phyloP scores from a whole-genome alignment of 768 basidiomycete genomes.

The Trametes cingulata region DNA sequence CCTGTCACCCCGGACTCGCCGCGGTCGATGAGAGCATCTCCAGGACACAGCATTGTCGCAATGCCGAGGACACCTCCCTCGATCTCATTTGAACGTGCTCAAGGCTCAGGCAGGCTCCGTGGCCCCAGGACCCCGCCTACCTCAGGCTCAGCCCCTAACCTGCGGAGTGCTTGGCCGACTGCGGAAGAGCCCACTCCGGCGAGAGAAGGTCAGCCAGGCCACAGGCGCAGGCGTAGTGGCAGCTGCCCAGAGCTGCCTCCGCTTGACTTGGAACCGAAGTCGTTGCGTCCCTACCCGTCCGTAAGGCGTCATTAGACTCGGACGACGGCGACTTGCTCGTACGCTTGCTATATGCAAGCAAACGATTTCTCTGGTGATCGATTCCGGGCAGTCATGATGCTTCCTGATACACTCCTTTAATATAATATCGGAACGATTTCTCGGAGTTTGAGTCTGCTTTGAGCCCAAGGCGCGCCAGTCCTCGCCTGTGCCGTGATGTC shows the following conservation, averaged over 20 bases:
- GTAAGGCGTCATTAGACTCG: background rate
- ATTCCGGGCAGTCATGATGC: background rate
- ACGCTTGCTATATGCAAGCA: background rate
- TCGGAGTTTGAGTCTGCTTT: too few relatives aligned
- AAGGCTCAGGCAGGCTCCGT: slow-evolving; percentile 16
- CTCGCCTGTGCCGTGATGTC: too few relatives aligned
- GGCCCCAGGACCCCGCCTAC: slow-evolving; percentile 14
- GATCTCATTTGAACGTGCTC: background rate
- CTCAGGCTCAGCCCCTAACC: slow-evolving; percentile 9
- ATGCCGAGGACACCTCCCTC: slow-evolving; percentile 1
- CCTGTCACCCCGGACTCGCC: background rate
- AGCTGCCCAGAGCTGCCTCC: slow-evolving; percentile 22
- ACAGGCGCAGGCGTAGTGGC: slow-evolving; percentile 11
- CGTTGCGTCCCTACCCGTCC: slow-evolving; percentile 1
- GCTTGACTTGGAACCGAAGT: slow-evolving; percentile 2
- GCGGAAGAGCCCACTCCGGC: background rate
- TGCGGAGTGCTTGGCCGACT: slow-evolving; percentile 8
- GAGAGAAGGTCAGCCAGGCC: background rate
- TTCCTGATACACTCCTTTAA: background rate
- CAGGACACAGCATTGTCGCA: background rate
- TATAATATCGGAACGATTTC: background rate
- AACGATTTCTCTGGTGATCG: background rate
- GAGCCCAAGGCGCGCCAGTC: too few relatives aligned
- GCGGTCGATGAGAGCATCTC: background rate
- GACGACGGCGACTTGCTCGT: background rate